Evolutionary conservation across 768 basidiomycete genomes (phyloP).

Genomic region (Russula foetens): DNA sequence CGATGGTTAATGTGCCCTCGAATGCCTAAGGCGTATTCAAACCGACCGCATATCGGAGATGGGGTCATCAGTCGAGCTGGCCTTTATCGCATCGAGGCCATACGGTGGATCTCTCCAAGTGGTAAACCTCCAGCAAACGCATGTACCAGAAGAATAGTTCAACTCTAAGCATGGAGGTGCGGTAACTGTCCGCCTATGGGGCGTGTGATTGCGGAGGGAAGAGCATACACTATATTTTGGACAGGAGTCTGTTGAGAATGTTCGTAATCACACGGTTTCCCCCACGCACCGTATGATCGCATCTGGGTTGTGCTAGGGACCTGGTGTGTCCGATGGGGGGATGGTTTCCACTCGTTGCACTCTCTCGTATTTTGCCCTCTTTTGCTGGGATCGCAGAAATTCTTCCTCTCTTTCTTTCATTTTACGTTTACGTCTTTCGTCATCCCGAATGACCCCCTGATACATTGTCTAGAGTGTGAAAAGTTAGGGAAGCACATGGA

Average conservation of each 20-base stretch:
- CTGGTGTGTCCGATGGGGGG: background rate
- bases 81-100: too few relatives aligned
- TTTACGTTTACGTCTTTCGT: constrained; percentile 70
- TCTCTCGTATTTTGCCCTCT: constrained; percentile 57
- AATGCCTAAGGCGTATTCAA: too few relatives aligned
- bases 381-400: constrained; percentile 50
- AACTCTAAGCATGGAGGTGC: too few relatives aligned
- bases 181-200: background rate
- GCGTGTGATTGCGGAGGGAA: background rate
- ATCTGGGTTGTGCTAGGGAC: background rate
- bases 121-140: too few relatives aligned
- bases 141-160: too few relatives aligned
- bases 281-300: background rate
- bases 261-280: background rate
- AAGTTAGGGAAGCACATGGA: background rate
- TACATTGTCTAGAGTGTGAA: constrained; percentile 66
- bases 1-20: too few relatives aligned
- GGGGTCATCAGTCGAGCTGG: too few relatives aligned
- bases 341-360: constrained; percentile 31
- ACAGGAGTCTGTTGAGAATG: background rate
- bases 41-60: too few relatives aligned
- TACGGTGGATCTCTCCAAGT: too few relatives aligned
- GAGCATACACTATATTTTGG: background rate
- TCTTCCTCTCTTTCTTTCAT: constrained; percentile 58
- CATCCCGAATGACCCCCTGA: constrained; percentile 81